Percentiles rank a stretch among this genome's conserved stretches.
phyloP scores from a whole-genome alignment of 495 filamentous ascomycete genomes.

The Beverwykella pulmonaria region DNA sequence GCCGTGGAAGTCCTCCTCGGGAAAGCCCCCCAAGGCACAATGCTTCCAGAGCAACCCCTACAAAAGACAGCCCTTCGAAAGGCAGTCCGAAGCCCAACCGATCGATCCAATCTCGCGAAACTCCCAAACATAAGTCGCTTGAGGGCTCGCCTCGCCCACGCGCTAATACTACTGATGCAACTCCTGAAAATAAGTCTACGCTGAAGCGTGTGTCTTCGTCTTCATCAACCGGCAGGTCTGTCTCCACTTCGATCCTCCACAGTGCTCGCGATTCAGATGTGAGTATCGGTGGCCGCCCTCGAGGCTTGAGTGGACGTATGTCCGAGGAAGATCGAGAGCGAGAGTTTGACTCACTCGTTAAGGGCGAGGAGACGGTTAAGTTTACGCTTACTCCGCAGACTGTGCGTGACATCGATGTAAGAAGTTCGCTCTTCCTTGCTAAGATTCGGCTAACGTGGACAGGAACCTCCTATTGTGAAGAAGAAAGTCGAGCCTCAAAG shows the following conservation, averaged over 20 bases:
- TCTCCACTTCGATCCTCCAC: slow-evolving; percentile 32
- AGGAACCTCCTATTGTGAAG: neutral
- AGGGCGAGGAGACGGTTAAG: slow-evolving; percentile 87
- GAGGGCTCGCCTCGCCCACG: slow-evolving; percentile 21
- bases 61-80: neutral
- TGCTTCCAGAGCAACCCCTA: neutral
- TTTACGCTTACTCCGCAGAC: slow-evolving; percentile 89
- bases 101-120: slow-evolving; percentile 18
- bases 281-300: slow-evolving; percentile 25
- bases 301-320: slow-evolving; percentile 33
- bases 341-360: slow-evolving; percentile 83
- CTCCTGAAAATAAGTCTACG: slow-evolving; percentile 17
- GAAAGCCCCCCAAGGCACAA: neutral
- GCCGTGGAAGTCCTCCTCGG: neutral
- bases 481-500: slow-evolving; percentile 18
- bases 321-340: slow-evolving; percentile 55
- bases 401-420: slow-evolving; percentile 83
- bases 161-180: slow-evolving; percentile 10
- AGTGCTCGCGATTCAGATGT: slow-evolving; percentile 27
- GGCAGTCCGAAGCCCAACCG: slow-evolving; percentile 8
- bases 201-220: slow-evolving; percentile 34
- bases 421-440: slow-evolving; percentile 29
- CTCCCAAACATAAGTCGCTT: slow-evolving; percentile 14
- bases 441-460: neutral
- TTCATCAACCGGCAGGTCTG: slow-evolving; percentile 28